Evolutionary conservation across 2,329 filamentous ascomycete genomes (phyloP).

Genomic region (Colletotrichum paranaense): DNA sequence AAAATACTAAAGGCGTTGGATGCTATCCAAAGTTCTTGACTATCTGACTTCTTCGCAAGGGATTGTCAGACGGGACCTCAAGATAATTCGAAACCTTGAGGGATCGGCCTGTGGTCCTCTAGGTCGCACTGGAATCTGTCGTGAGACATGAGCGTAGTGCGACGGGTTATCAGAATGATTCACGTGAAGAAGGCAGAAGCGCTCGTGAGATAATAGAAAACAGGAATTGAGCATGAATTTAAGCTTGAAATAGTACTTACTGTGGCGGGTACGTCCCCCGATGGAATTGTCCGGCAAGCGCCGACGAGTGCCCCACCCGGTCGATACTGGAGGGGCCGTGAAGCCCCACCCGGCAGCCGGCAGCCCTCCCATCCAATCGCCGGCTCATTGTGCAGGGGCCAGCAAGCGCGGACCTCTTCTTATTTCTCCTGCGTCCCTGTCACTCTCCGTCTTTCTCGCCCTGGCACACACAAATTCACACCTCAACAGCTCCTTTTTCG

Average conservation of each 20-base stretch:
- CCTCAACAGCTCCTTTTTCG: neutral
- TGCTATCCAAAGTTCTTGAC: neutral
- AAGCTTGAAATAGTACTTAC: slow-evolving; percentile 22
- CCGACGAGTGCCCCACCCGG: neutral
- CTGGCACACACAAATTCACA: neutral
- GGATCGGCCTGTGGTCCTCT: no score
- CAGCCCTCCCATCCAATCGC: slow-evolving; percentile 17
- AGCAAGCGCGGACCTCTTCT: slow-evolving; percentile 22
- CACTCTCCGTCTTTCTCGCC: neutral
- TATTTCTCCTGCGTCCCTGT: slow-evolving; percentile 1
- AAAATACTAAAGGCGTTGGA: neutral
- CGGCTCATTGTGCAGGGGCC: neutral
- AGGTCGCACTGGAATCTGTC: neutral
- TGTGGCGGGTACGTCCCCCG: neutral
- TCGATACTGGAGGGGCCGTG: neutral
- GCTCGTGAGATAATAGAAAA: neutral
- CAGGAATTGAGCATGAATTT: neutral
- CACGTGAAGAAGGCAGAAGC: neutral
- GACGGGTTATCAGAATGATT: neutral
- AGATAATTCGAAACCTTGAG: neutral
- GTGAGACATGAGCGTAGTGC: neutral
- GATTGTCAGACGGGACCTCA: neutral
- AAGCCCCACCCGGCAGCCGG: neutral
- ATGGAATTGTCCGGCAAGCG: slow-evolving; percentile 8
- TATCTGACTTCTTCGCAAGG: no score